Percentiles rank a stretch among this genome's conserved stretches.
phyloP scores from a whole-genome alignment of 768 basidiomycete species.

The Naganishia vaughanmartiniae region DNA sequence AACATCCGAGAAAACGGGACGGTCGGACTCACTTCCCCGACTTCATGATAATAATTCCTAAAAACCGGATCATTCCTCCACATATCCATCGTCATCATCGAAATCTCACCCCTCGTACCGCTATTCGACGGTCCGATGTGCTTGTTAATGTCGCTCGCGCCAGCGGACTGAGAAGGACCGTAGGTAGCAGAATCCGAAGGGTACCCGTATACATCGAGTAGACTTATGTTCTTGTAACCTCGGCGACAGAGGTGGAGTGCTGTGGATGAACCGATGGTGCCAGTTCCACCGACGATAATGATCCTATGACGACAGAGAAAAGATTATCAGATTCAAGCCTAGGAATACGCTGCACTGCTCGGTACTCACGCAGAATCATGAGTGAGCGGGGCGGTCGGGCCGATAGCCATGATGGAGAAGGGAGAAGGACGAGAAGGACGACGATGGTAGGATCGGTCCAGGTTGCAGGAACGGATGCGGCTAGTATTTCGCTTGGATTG shows the following conservation, averaged over 20 bases:
- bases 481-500: too few species aligned
- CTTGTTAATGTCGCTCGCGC: constrained; percentile 50
- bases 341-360: too few species aligned
- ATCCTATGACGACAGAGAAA: not conserved
- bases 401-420: too few species aligned
- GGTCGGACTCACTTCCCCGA: constrained; percentile 40
- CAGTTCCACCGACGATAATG: constrained; percentile 45
- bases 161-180: constrained; percentile 20
- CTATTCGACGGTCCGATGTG: constrained; percentile 27
- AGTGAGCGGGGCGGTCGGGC: too few species aligned
- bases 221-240: constrained; percentile 44
- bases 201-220: constrained; percentile 42
- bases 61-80: constrained; percentile 48
- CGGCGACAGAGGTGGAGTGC: constrained; percentile 47
- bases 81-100: constrained; percentile 40
- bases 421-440: too few species aligned
- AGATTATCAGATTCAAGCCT: too few species aligned
- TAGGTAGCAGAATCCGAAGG: constrained; percentile 41
- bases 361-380: too few species aligned
- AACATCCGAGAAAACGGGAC: not conserved
- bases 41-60: constrained; percentile 40
- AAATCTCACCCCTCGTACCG: constrained; percentile 32
- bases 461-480: too few species aligned
- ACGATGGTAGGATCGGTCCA: too few species aligned
- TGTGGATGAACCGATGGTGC: constrained; percentile 49